Evolutionary conservation across 768 basidiomycete species (phyloP).

Genomic region (Macrolepiota fuliginosa): DNA sequence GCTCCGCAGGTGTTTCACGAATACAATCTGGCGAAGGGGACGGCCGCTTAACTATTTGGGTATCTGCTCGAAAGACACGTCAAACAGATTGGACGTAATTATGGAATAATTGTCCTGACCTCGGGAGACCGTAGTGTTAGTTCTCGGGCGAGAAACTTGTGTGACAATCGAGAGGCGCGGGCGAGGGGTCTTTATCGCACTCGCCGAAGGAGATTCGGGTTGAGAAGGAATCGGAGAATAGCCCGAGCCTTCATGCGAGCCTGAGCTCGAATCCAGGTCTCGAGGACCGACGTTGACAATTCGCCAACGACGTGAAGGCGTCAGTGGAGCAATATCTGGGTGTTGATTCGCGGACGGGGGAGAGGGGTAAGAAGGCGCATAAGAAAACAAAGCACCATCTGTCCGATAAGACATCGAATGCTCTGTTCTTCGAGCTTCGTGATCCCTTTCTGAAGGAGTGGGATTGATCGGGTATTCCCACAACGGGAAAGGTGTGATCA

Average conservation of each 20-base stretch:
- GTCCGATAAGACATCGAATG: not conserved
- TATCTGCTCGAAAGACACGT: not conserved
- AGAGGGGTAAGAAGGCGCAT: not conserved
- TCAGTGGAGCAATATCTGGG: not conserved
- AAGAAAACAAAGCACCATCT: not conserved
- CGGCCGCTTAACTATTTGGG: not conserved
- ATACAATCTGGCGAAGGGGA: not conserved
- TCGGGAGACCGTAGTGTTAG: not conserved
- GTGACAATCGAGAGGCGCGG: constrained; percentile 8
- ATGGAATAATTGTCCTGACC: not conserved
- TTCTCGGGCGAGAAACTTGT: not conserved
- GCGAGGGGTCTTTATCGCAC: not conserved
- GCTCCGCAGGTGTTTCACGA: not conserved
- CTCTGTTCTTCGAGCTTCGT: not conserved
- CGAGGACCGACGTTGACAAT: not conserved
- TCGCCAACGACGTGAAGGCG: not conserved
- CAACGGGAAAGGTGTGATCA: constrained; percentile 11
- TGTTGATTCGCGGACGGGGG: not conserved
- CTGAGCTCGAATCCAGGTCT: constrained; percentile 1
- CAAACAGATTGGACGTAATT: not conserved
- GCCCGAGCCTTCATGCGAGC: not conserved
- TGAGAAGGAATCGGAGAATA: not conserved
- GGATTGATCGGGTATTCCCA: constrained; percentile 3
- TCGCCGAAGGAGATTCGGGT: not conserved
- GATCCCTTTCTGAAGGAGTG: not conserved